Conservation (phyloP, 2,329 filamentous ascomycete species). For the Penicillium sp. region DNA sequence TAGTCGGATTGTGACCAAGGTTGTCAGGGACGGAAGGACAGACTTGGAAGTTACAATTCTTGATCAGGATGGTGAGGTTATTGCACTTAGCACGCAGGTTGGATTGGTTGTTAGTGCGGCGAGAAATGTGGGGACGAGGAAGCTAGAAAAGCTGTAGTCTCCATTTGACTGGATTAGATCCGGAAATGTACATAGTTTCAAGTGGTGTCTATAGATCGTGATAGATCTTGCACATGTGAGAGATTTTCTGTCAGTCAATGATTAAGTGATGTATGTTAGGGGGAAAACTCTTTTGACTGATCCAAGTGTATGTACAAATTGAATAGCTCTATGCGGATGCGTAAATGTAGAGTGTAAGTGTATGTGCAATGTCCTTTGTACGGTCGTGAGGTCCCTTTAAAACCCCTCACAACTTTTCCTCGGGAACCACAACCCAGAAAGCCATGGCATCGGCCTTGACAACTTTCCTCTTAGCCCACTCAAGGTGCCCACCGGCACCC, state of each 20-base stretch:
- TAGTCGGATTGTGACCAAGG: constrained; percentile 62
- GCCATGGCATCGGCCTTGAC: constrained; percentile 42
- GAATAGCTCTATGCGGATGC: background rate
- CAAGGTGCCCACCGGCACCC: constrained; percentile 27
- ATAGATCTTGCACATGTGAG: background rate
- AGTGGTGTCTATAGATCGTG: constrained; percentile 5
- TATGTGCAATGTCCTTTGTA: background rate
- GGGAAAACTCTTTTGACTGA: too few relatives aligned
- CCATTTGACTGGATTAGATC: background rate
- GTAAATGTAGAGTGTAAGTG: background rate
- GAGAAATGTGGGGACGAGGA: constrained; percentile 58
- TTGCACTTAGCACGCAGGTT: constrained; percentile 68
- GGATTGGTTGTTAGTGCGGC: constrained; percentile 61
- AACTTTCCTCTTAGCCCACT: constrained; percentile 32
- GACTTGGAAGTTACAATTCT: constrained; percentile 70
- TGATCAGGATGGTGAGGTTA: constrained; percentile 62
- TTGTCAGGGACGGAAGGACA: constrained; percentile 67
- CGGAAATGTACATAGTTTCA: background rate
- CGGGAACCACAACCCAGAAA: constrained; percentile 39
- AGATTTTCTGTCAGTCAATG: background rate
- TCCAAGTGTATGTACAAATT: background rate
- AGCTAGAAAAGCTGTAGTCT: constrained; percentile 26
- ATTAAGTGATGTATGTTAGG: background rate
- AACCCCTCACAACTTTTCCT: constrained; percentile 25
- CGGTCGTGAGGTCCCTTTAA: background rate